Evolutionary conservation across 345 rosid genomes (phyloP).

Genomic region (Salix dunnii): DNA sequence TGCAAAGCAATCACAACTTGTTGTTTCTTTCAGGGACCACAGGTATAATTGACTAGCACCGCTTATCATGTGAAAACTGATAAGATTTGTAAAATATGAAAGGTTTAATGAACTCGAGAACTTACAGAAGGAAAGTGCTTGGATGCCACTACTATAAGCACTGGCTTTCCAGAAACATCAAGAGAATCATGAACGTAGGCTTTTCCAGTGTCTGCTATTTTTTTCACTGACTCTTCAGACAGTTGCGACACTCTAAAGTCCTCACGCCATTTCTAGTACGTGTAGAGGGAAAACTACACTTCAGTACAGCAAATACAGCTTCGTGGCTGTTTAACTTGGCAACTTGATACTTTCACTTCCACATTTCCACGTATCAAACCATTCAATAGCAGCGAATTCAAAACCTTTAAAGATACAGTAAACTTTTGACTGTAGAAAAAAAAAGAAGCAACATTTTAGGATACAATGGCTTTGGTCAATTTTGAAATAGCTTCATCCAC

Average conservation of each 20-base stretch:
- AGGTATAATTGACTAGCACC: neutral
- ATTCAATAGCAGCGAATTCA: neutral
- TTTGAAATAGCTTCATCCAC: conserved; percentile 59
- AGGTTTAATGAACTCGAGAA: conserved; percentile 13
- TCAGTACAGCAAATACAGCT: neutral
- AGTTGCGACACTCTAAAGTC: conserved; percentile 67
- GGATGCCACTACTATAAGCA: conserved; percentile 77
- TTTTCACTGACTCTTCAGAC: conserved; percentile 59
- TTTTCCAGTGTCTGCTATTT: conserved; percentile 66
- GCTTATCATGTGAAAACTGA: neutral
- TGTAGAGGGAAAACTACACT: conserved; percentile 23
- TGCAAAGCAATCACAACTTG: neutral
- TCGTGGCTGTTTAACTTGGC: neutral
- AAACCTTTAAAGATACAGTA: neutral
- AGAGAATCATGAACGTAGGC: conserved; percentile 65
- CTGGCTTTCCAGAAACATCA: conserved; percentile 65
- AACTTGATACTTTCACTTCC: neutral
- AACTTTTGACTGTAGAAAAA: neutral
- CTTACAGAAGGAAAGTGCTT: conserved; percentile 78
- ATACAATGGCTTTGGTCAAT: conserved; percentile 77
- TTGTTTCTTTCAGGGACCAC: neutral
- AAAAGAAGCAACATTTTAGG: conserved; percentile 31
- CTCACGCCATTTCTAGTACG: conserved; percentile 74
- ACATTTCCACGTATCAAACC: neutral
- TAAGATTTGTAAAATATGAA: neutral